Evolutionary conservation across 2,329 filamentous ascomycete genomes (phyloP).

Genomic region (Beauveria asiatica): DNA sequence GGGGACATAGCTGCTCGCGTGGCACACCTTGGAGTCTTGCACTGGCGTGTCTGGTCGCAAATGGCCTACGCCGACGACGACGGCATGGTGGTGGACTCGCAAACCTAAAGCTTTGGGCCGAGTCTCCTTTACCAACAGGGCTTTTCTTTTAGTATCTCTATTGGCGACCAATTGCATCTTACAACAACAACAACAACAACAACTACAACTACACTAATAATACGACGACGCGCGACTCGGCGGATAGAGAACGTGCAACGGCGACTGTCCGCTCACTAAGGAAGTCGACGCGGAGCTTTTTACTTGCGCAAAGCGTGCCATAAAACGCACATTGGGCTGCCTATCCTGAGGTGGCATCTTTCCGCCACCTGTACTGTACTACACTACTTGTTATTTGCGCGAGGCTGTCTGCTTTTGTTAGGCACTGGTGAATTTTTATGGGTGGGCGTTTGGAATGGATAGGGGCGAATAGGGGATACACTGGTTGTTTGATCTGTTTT

Average conservation of each 20-base stretch:
- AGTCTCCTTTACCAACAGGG: not conserved
- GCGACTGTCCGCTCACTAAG: not conserved
- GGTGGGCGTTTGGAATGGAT: constrained; percentile 15
- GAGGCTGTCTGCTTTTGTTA: not conserved
- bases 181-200: not conserved
- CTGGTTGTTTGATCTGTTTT: constrained; percentile 7
- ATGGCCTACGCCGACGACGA: constrained; percentile 54
- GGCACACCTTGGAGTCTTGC: constrained; percentile 74
- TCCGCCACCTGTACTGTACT: constrained; percentile 3
- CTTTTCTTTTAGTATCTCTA: not conserved
- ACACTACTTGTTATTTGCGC: constrained; percentile 6
- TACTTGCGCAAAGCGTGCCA: not conserved
- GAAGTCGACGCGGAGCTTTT: constrained; percentile 1
- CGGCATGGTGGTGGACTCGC: constrained; percentile 24
- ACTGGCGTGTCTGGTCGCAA: constrained; percentile 82
- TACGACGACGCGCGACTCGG: not conserved
- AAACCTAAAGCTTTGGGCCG: not conserved
- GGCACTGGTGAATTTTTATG: constrained; percentile 6
- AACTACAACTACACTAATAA: constrained; percentile 6
- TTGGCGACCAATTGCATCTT: not conserved
- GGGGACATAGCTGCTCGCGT: constrained; percentile 67
- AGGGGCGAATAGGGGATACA: constrained; percentile 11
- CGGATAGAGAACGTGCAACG: not conserved
- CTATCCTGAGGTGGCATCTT: not conserved
- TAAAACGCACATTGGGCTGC: not conserved